Evolutionary conservation across 345 rosid genomes (phyloP).

Genomic region (Acer saccharum): DNA sequence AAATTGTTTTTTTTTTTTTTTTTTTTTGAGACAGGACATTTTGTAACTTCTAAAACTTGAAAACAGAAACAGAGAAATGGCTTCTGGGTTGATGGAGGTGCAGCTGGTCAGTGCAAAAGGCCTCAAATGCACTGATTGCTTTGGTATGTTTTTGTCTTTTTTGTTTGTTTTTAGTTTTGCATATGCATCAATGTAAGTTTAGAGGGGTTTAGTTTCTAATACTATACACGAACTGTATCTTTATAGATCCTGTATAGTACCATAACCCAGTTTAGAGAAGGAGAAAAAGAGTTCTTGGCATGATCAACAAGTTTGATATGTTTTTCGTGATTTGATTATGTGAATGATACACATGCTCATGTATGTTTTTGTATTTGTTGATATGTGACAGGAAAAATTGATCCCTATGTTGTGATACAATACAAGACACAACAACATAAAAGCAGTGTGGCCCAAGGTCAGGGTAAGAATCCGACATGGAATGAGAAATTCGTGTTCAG

Average conservation of each 20-base stretch:
- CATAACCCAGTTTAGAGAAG: too few species aligned
- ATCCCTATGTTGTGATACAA: conserved; percentile 72
- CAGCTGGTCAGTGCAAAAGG: conserved; percentile 64
- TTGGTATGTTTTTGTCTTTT: conserved; percentile 37
- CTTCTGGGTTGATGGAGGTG: conserved; percentile 73
- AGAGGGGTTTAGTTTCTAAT: background rate
- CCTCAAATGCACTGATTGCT: conserved; percentile 59
- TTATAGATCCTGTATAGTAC: too few species aligned
- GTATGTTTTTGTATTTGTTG: background rate
- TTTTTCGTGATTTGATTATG: too few species aligned
- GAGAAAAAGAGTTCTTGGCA: too few species aligned
- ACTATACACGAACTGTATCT: background rate
- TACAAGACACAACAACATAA: conserved; percentile 75
- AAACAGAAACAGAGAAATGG: conserved; percentile 42
- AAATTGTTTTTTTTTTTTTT: too few species aligned
- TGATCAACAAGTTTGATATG: too few species aligned
- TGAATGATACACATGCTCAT: too few species aligned
- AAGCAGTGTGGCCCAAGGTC: conserved; percentile 75
- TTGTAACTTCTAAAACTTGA: background rate
- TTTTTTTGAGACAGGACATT: too few species aligned
- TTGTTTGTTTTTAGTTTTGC: too few species aligned
- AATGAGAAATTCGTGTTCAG: conserved; percentile 65
- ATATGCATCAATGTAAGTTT: too few species aligned
- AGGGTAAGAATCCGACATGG: conserved; percentile 67
- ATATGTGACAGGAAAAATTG: conserved; percentile 48